These are phyloP conservation scores for Populus hybrid DNA, from an alignment of 441 rosid species.

Conservation along the genomic window DNA sequence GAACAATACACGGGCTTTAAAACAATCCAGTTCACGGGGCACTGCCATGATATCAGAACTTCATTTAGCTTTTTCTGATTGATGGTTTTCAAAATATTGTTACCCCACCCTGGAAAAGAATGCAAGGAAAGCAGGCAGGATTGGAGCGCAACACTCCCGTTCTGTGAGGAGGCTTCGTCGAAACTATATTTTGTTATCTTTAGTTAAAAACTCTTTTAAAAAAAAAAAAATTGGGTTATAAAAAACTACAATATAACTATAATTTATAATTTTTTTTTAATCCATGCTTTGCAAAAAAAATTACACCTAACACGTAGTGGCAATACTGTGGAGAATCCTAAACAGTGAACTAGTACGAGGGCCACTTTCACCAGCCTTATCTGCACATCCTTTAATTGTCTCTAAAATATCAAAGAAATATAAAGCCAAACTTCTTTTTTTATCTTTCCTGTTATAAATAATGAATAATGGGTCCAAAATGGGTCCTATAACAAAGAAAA, in stretches of 20 bases:
- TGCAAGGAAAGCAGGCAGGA: background rate
- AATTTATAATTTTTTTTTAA: too few relatives aligned
- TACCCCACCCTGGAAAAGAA: background rate
- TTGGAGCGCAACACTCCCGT: too few relatives aligned
- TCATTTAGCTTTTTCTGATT: background rate
- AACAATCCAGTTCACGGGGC: background rate
- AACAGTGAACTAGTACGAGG: background rate
- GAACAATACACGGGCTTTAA: slow-evolving; percentile 8
- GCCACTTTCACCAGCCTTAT: background rate
- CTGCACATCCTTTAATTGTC: background rate
- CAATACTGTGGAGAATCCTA: background rate
- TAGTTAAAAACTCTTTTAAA: too few relatives aligned
- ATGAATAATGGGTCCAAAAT: background rate
- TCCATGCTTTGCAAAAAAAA: too few relatives aligned
- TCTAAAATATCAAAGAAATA: background rate
- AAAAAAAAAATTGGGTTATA: too few relatives aligned
- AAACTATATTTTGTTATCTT: too few relatives aligned
- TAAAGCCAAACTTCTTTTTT: background rate
- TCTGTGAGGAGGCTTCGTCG: too few relatives aligned
- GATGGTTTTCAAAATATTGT: background rate
- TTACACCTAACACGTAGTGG: too few relatives aligned
- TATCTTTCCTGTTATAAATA: background rate
- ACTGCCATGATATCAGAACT: background rate
- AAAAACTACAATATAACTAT: too few relatives aligned
- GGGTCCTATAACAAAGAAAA: background rate